Percentiles rank a stretch among this genome's conserved stretches.
These are phyloP conservation scores for Pythium inflatum DNA, from an alignment of 352 stramenopile genomes.

Conservation along the genomic window DNA sequence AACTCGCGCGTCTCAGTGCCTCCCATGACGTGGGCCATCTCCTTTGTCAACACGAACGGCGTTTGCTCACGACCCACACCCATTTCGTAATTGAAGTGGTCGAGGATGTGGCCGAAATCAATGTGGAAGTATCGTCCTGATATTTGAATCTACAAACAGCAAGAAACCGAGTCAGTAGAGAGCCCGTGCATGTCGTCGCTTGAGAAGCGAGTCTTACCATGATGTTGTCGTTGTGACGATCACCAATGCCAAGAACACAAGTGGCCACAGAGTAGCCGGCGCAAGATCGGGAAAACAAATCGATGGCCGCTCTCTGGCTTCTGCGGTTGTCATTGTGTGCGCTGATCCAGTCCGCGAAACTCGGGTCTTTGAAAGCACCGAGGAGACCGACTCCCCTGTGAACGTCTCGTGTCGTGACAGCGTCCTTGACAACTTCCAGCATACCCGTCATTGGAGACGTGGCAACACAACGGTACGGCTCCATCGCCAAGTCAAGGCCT, in stretches of 20 bases:
- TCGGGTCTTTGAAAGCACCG: slow-evolving; percentile 82
- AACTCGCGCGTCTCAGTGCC: slow-evolving; percentile 79
- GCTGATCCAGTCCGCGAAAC: slow-evolving; percentile 84
- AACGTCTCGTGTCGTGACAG: slow-evolving; percentile 94
- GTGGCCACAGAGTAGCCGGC: slow-evolving; percentile 94
- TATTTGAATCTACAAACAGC: slow-evolving; percentile 57
- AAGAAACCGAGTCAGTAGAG: not conserved
- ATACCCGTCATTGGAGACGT: slow-evolving; percentile 92
- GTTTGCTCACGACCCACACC: slow-evolving; percentile 82
- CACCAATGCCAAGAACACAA: slow-evolving; percentile 94
- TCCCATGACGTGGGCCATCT: slow-evolving; percentile 87
- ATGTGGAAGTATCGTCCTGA: slow-evolving; percentile 89
- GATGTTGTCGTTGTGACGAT: slow-evolving; percentile 96
- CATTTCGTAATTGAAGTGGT: slow-evolving; percentile 90
- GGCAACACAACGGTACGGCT: slow-evolving; percentile 91
- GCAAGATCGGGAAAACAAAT: slow-evolving; percentile 87
- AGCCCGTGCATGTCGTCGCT: no score
- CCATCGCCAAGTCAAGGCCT: slow-evolving; percentile 90
- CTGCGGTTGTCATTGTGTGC: slow-evolving; percentile 76
- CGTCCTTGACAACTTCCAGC: slow-evolving; percentile 91
- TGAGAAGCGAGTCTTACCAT: slow-evolving; percentile 71
- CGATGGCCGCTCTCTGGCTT: slow-evolving; percentile 69
- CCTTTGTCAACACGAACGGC: slow-evolving; percentile 88
- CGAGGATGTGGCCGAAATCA: slow-evolving; percentile 88
- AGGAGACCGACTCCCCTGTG: slow-evolving; percentile 84